Base-by-base conservation (phyloP, 2,329 filamentous ascomycete species). In the Penicillium sp. region DNA sequence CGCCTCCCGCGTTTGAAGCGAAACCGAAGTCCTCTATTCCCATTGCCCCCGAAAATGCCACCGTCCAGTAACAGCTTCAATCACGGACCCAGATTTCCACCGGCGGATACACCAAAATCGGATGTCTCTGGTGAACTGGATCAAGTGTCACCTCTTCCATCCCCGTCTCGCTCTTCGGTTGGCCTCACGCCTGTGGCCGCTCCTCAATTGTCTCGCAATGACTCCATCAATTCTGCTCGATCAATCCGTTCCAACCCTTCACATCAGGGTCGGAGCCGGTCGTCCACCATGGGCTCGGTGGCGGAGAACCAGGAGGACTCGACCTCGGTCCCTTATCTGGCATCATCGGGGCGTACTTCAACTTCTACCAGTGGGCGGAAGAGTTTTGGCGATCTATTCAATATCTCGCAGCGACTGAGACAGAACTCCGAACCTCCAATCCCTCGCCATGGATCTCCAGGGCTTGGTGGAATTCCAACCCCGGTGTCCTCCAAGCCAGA, bases 301-400 rank as follows among this genome's bases (percentile, higher is more conserved):
- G 79, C 82, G 12, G 80, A 83, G 47, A 75, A 77, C 37, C 85
- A 82, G 1, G 79, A 80, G 37, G 85, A 87, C 44, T 78, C 83
- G 22, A 78, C 81, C 37, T 74, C 78, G 5, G 79, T 82, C 2
- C 80, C 80, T 3, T 76, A 77, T 15, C 65, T 79, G n/a, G 57
- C 63, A 7, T 67, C 64, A 3, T 73, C 71, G 2, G 72, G 69
- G 3, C 75, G 88, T 35, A 89, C 80, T 4, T 95, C 89, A 1
- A 86, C 83, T 1, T 95, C 87, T 0, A 90, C 83, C 0, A 74
- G 69, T n/a, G 88, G 89, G 4, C 78, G 92, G 37, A 92, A 89
- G 64, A 96, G 90, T 64, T 87, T 98, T 53, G 87, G 89, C 36
- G 92, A 95, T 50, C 70, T 96, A 13, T 80, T 98, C 54, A 82